A percentile compares a stretch with the other conserved stretches of the same genome.
Conservation (phyloP, 345 rosid species). For the Acer campestre region DNA sequence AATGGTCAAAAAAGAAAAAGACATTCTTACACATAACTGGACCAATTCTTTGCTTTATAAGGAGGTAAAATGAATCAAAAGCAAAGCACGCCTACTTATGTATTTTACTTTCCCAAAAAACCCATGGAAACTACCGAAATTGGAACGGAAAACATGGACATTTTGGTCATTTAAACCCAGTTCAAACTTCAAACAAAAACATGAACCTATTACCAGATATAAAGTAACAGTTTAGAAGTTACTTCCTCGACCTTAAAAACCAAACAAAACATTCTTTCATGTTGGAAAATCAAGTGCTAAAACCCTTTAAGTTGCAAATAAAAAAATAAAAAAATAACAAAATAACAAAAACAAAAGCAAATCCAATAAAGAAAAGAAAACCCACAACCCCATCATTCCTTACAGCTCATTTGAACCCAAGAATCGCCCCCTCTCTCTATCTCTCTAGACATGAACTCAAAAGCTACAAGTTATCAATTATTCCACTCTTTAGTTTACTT, state of each 20-base stretch:
- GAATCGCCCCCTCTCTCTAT: slow-evolving; percentile 27
- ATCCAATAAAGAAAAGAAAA: slow-evolving; percentile 19
- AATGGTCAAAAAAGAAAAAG: slow-evolving; percentile 18
- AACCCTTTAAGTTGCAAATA: not conserved
- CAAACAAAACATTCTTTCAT: slow-evolving; percentile 8
- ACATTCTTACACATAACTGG: not conserved
- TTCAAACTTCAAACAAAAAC: not conserved
- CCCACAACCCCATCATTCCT: slow-evolving; percentile 7
- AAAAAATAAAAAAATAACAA: too few relatives aligned
- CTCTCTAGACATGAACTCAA: slow-evolving; percentile 30
- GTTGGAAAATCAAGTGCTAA: too few relatives aligned
- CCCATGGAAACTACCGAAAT: not conserved
- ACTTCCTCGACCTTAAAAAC: not conserved
- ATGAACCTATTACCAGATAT: not conserved
- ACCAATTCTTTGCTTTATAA: slow-evolving; percentile 12
- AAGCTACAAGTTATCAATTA: slow-evolving; percentile 36
- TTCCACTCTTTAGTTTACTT: slow-evolving; percentile 28
- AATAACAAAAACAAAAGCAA: slow-evolving; percentile 13
- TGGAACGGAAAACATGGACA: not conserved
- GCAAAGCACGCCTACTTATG: slow-evolving; percentile 7
- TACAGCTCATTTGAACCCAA: slow-evolving; percentile 42
- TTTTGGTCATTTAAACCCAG: slow-evolving; percentile 9
- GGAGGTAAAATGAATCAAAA: slow-evolving; percentile 4
- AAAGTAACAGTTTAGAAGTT: not conserved
- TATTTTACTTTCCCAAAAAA: slow-evolving; percentile 3